A percentile compares a stretch with the other conserved stretches of the same genome.
phyloP scores from a whole-genome alignment of 306 rosid species.

The Senna tora region DNA sequence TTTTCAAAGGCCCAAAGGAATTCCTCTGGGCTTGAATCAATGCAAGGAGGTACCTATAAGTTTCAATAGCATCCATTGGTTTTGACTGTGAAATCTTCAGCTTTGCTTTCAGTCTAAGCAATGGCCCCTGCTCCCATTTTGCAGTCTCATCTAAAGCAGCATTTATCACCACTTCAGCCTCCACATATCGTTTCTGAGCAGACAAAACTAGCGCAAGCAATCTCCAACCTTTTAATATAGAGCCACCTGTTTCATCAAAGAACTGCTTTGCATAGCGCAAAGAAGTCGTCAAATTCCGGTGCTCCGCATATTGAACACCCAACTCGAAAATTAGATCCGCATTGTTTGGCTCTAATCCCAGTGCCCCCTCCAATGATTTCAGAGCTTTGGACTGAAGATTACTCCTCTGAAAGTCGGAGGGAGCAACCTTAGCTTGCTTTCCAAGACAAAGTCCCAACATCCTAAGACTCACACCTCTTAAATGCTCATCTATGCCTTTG shows the following conservation, averaged over 20 bases:
- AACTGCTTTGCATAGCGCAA: slow-evolving; percentile 71
- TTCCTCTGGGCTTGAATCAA: slow-evolving; percentile 93
- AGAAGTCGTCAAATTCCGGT: slow-evolving; percentile 78
- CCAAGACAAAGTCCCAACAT: slow-evolving; percentile 83
- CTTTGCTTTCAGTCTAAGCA: slow-evolving; percentile 89
- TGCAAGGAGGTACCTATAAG: slow-evolving; percentile 87
- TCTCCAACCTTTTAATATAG: slow-evolving; percentile 81
- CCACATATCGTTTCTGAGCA: slow-evolving; percentile 75
- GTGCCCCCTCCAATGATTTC: slow-evolving; percentile 22
- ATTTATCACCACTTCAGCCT: slow-evolving; percentile 90
- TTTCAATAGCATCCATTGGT: slow-evolving; percentile 89
- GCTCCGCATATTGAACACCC: slow-evolving; percentile 78
- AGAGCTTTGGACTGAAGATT: slow-evolving; percentile 36
- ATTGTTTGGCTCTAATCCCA: slow-evolving; percentile 38
- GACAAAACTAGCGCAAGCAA: slow-evolving; percentile 90
- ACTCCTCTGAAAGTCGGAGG: slow-evolving; percentile 44
- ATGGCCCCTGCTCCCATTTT: slow-evolving; percentile 94
- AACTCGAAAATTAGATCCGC: slow-evolving; percentile 77
- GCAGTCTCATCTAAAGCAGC: slow-evolving; percentile 94
- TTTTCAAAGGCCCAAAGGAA: slow-evolving; percentile 72
- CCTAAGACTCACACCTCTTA: slow-evolving; percentile 77
- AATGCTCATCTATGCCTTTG: slow-evolving; percentile 60
- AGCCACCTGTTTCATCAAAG: slow-evolving; percentile 89
- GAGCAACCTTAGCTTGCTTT: slow-evolving; percentile 73
- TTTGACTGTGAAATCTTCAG: slow-evolving; percentile 72